Base-by-base conservation (phyloP, 2,329 filamentous ascomycete genomes). In the Metarhizium robertsii region DNA sequence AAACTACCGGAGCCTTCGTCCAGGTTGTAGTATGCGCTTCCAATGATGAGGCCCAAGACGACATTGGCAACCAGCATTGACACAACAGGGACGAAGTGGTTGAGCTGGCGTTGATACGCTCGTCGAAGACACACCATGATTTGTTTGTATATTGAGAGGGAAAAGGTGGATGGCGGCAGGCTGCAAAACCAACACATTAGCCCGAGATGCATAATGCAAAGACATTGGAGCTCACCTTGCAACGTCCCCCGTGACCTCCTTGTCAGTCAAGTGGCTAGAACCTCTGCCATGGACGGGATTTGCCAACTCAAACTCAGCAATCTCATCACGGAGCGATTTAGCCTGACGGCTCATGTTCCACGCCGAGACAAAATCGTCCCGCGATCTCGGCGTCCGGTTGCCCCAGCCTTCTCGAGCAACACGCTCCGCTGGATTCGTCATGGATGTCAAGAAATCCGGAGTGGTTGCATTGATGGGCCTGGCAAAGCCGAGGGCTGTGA, bases 1-100 rank as follows among this genome's bases (percentile, higher is more conserved):
- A 95, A 92, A 64, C 85, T 89, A 20, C 69, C 65, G 0, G 88
- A 87, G 25, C 75, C 76, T 0, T 75, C 64, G 36, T 79, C 68
- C 40, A 94, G 72, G 67, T 94, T 86, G 76, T 81, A 95, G 72
- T 92, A 95, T 61, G 95, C 85, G 60, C 84, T 86, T 53, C 86
- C 72, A 58, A 95, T 82, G 66, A 95, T 86, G 59, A 95, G 75
- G 55, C 87, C 79, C 81, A 92, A 87, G 61, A 82, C 72, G 51
- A 84, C 80, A 70, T 95, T 95, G 61, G 84, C 87, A 54, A 90
- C 73, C 29, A 85, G 14, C 14, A 18, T 18, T 18, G 34, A 6
- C 4, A 52, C 25, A n/a, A 43, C 36, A 6, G 50, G 34, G 2
- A 38, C 20, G 10, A 8, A 20, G 6, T 43, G 20, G 42, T 52